Percentiles rank a stretch among this genome's conserved stretches.
Conservation (phyloP, 176 grass and related monocot genomes). For the Oryza glumipatula region DNA sequence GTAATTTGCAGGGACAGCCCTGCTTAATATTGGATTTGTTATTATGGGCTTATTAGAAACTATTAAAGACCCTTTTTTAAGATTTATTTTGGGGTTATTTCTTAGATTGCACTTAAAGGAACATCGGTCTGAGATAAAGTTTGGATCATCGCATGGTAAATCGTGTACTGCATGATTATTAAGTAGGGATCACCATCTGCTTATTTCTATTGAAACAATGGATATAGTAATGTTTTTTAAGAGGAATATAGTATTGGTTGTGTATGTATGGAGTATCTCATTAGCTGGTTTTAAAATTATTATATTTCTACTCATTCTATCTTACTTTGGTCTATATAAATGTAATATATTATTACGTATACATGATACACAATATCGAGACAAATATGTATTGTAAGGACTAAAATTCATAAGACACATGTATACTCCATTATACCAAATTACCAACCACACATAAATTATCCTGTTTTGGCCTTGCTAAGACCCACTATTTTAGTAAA, state of each 20-base stretch:
- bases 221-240: not conserved
- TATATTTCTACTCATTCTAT: not conserved
- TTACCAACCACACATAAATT: too few relatives aligned
- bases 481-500: too few relatives aligned
- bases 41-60: not conserved
- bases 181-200: not conserved
- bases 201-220: not conserved
- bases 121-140: not conserved
- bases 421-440: too few relatives aligned
- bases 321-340: too few relatives aligned
- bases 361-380: too few relatives aligned
- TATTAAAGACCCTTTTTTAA: not conserved
- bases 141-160: not conserved
- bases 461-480: too few relatives aligned
- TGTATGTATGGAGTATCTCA: too few relatives aligned
- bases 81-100: not conserved
- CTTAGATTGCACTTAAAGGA: slow-evolving; percentile 32
- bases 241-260: too few relatives aligned
- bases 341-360: too few relatives aligned
- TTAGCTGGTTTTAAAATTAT: too few relatives aligned
- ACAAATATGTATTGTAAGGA: too few relatives aligned
- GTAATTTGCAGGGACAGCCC: not conserved
- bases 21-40: not conserved
- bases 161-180: not conserved
- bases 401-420: too few relatives aligned